These are phyloP conservation scores for Penicillium ochrochloron DNA, from an alignment of 495 filamentous ascomycete genomes.

Conservation along the genomic window DNA sequence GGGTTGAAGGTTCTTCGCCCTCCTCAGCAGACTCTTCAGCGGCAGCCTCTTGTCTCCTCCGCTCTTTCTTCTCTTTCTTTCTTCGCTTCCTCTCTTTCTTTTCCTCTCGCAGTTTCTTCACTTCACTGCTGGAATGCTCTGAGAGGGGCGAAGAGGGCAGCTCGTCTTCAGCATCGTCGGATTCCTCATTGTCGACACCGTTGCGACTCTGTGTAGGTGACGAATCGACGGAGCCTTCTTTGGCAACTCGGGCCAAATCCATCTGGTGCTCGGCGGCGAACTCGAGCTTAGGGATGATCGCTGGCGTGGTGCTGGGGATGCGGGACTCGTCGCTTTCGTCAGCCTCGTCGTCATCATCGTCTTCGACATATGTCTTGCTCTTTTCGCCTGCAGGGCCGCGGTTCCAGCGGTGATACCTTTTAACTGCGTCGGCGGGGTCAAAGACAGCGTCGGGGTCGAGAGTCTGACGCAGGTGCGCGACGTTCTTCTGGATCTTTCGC, in stretches of 20 bases:
- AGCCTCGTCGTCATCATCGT: constrained; percentile 23
- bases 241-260: neutral
- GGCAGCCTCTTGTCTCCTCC: constrained; percentile 7
- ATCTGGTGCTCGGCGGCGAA: neutral
- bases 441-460: constrained; percentile 35
- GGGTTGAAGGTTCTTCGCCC: neutral
- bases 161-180: neutral
- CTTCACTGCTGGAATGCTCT: neutral
- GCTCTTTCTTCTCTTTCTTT: constrained; percentile 22
- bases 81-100: constrained; percentile 21
- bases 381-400: constrained; percentile 15
- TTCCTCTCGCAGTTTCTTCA: constrained; percentile 8
- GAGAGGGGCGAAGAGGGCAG: neutral
- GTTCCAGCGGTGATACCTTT: constrained; percentile 14
- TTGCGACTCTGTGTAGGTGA: constrained; percentile 5
- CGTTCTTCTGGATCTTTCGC: constrained; percentile 41
- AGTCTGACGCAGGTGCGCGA: constrained; percentile 24
- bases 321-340: neutral
- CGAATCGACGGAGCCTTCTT: neutral
- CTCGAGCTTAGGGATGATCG: neutral
- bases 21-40: neutral
- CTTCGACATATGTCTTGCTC: constrained; percentile 33
- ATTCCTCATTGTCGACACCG: constrained; percentile 1
- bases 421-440: constrained; percentile 20
- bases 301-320: constrained; percentile 4